Conservation (phyloP, 1,284 basidiomycete genomes). For the Tilletiopsis washingtonensis region DNA sequence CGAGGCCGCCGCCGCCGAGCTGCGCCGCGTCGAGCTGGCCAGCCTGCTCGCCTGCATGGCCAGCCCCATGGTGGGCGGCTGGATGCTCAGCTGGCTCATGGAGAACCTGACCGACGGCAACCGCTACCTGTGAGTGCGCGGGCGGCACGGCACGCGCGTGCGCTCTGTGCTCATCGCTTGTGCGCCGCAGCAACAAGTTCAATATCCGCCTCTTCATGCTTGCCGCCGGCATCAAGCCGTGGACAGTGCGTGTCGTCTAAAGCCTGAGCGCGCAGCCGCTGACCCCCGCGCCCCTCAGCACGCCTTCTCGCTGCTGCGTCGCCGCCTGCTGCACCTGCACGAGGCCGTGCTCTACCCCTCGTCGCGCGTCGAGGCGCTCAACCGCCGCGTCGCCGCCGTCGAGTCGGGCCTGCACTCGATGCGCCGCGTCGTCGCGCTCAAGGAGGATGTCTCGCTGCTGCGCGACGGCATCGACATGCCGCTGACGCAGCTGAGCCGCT, state of each 20-base stretch:
- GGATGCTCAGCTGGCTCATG: slow-evolving; percentile 41
- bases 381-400: slow-evolving; percentile 34
- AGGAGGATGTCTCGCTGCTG: slow-evolving; percentile 42
- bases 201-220: slow-evolving; percentile 47
- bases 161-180: neutral
- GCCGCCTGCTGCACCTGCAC: slow-evolving; percentile 39
- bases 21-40: slow-evolving; percentile 43
- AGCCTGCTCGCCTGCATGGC: slow-evolving; percentile 38
- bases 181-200: slow-evolving; percentile 27
- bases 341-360: slow-evolving; percentile 42
- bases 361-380: slow-evolving; percentile 41
- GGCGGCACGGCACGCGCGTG: neutral
- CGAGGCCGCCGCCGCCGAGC: slow-evolving; percentile 27
- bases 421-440: slow-evolving; percentile 35
- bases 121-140: slow-evolving; percentile 17
- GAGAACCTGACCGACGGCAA: slow-evolving; percentile 42
- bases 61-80: slow-evolving; percentile 45
- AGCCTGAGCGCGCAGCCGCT: neutral
- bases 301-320: slow-evolving; percentile 18
- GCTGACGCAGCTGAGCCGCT: slow-evolving; percentile 39
- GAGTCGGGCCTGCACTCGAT: slow-evolving; percentile 40
- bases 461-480: slow-evolving; percentile 43
- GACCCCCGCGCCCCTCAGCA: slow-evolving; percentile 11
- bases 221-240: slow-evolving; percentile 47
- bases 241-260: slow-evolving; percentile 19